Evolutionary conservation across 2,329 filamentous ascomycete species (phyloP), one percentile per base, ranked within the genome.

Genomic region (Monilinia laxa): DNA sequence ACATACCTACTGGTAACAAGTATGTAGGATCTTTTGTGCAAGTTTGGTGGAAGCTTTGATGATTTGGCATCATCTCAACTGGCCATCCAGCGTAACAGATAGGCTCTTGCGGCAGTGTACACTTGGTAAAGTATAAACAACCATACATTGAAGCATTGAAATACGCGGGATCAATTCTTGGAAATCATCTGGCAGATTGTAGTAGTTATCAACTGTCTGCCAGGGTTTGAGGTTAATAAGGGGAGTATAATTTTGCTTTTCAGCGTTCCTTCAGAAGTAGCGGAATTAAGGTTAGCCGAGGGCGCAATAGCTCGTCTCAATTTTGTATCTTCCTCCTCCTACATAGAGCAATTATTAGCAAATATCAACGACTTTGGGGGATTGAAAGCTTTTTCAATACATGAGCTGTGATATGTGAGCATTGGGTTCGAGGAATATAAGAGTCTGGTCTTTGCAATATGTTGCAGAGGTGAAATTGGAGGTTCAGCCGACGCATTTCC

Each of bases 331-430:
- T 68, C 70, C 52, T 68, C 45, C 65, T 68, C 69, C 67, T 71
- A 68, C 70, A 72, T 75, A 73, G 58, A 51, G 73, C 70, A 74
- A 74, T 70, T 71, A 68, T 74, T 68, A 71, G 70, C 70, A 70
- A 70, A 71, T 53, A 60, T 42, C 67, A 66, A 63, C 69, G 67
- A 72, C 70, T 68, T 69, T 67, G 70, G 70, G 64, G 35, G 68
- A 67, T 62, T 58, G 53, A 69, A 68, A 66, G 69, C 62, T 51
- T 69, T 70, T 62, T 65, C 66, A 63, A 68, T 47, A 57, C 54
- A 60, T 72, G 70, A 72, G 69, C 42, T 71, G 69, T 75, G 70
- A 74, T 72, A 71, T 70, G 67, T 71, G 71, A 73, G 68, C 67
- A 68, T 52, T 28, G 35, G 64, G 55, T 53, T 31, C 31, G 53